Base-by-base conservation (phyloP, 1,284 basidiomycete species). In the Trichosporon ovoides region DNA sequence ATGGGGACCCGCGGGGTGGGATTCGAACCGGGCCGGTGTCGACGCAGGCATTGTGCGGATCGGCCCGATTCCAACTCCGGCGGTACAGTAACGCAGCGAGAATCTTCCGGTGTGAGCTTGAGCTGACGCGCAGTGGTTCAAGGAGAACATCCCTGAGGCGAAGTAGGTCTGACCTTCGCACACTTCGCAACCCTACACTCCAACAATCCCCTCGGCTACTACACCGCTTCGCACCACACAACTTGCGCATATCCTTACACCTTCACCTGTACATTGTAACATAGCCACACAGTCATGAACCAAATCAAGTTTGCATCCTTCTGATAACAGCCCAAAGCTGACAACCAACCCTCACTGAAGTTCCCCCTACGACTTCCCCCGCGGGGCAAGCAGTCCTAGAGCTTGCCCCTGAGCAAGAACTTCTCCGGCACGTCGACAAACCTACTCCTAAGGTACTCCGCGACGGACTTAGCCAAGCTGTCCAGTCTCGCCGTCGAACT, bases 401-500 rank as follows among this genome's bases (percentile, higher is more conserved):
- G 53, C 56, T 60, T 60, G 10, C 61, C 58, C 24, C 58, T 37
- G 2, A 37, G 33, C n/a, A 63, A 31, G 52, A 60, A 63, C 52
- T 54, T 59, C 52, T 63, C 52, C 13, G 58, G 61, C 14, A 63
- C 12, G 16, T 60, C 56, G 9, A 63, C 58, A 14, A 58, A 58
- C 18, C 48, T 53, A 9, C 50, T 16, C 6, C 61, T 54, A 11
- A 63, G 46, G 33, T 56, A 63, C 54, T 63, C 61, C 12, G 61
- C 61, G 28, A 63, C 61, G 14, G 46, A 43, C 57, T 64, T 61
- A 0, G 62, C 62, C 18, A 64, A 52, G 13, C 33, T 51, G 53
- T 61, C 59, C 16, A 64, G 37, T 14, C 59, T 19, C 11, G 48
- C 55, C 6, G 64, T 63, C 3, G 52, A 50, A 7, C 33, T 36